These are phyloP conservation scores for Botrytis fabae DNA, from an alignment of 2,329 filamentous ascomycete species.

Conservation along the genomic window DNA sequence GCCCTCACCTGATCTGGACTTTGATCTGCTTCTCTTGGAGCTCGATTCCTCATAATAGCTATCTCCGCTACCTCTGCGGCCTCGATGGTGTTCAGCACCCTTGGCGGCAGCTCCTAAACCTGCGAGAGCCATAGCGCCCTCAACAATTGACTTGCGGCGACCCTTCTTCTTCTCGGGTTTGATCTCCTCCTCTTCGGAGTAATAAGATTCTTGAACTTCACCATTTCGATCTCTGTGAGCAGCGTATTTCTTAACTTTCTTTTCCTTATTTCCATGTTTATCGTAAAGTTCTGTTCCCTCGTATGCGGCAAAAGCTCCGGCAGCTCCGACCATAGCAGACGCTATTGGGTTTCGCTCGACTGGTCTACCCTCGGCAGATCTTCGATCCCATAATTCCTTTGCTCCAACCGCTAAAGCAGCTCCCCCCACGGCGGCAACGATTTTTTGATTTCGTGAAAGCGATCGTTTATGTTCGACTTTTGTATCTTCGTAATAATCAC, in stretches of 20 bases:
- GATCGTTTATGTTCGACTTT: conserved; percentile 59
- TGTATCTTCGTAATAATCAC: conserved; percentile 49
- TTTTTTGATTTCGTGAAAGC: conserved; percentile 64
- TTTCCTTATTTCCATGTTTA: conserved; percentile 47
- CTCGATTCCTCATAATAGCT: conserved; percentile 49
- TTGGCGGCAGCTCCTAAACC: conserved; percentile 60
- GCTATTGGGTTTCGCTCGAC: conserved; percentile 58
- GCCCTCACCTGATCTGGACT: conserved; percentile 51
- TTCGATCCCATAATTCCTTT: conserved; percentile 66
- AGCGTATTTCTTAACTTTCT: conserved; percentile 54
- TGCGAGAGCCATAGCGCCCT: conserved; percentile 61
- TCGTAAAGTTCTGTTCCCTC: conserved; percentile 63
- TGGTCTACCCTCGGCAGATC: conserved; percentile 51
- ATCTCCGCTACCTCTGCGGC: conserved; percentile 44
- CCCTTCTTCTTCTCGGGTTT: conserved; percentile 50
- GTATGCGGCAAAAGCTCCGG: conserved; percentile 64
- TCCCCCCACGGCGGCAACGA: conserved; percentile 64
- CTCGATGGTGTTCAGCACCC: conserved; percentile 38
- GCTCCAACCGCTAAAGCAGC: conserved; percentile 64
- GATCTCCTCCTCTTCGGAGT: conserved; percentile 54
- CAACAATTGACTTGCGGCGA: conserved; percentile 64
- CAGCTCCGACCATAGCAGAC: conserved; percentile 62
- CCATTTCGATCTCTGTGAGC: conserved; percentile 57
- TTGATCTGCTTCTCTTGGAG: conserved; percentile 54
- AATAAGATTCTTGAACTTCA: conserved; percentile 55